These are phyloP conservation scores for Triglochin maritima DNA, from an alignment of 106 monocot genomes.

Conservation along the genomic window DNA sequence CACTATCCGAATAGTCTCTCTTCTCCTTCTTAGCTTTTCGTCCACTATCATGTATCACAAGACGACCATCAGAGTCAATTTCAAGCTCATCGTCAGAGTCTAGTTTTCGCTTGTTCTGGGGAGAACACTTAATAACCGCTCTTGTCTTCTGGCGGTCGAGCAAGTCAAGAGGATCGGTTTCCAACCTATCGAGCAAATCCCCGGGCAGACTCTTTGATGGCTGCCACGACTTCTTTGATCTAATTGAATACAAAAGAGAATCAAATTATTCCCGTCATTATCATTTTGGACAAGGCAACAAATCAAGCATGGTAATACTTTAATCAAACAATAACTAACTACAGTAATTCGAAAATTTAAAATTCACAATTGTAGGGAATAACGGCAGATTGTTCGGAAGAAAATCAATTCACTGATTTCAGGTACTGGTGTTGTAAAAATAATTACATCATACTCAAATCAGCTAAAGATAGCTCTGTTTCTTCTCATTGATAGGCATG, in stretches of 20 bases:
- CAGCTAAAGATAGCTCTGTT: no score
- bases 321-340: no score
- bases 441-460: no score
- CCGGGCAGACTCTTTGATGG: conserved; percentile 12
- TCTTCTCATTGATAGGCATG: no score
- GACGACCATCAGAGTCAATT: conserved; percentile 66
- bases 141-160: conserved; percentile 63
- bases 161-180: conserved; percentile 34
- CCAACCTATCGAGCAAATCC: conserved; percentile 36
- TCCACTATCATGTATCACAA: conserved; percentile 46
- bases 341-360: no score
- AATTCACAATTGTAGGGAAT: no score
- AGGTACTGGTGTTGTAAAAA: no score
- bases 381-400: no score
- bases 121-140: conserved; percentile 32
- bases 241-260: background rate
- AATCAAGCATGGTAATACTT: background rate
- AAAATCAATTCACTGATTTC: no score
- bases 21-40: conserved; percentile 32
- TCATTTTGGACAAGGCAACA: background rate
- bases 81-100: conserved; percentile 47
- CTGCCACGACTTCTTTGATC: conserved; percentile 7
- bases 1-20: conserved; percentile 17
- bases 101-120: conserved; percentile 30
- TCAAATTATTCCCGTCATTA: background rate